phyloP scores from a whole-genome alignment of 768 basidiomycete genomes.

The Tremella mesenterica region DNA sequence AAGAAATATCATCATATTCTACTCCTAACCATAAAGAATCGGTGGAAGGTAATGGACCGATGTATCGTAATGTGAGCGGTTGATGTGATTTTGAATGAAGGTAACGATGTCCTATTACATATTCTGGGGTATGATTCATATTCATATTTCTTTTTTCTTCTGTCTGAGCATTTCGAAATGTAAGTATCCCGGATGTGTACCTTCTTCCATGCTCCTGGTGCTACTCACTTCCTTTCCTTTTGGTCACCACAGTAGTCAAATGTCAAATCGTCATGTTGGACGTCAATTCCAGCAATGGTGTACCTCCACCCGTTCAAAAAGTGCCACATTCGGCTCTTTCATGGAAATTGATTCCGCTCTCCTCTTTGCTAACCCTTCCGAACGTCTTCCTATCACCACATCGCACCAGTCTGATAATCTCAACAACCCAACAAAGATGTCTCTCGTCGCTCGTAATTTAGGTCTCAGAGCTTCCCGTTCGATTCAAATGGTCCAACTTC shows the following conservation, averaged over 20 bases:
- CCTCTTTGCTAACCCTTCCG: neutral
- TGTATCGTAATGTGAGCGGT: constrained; percentile 30
- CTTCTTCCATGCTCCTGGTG: too few species aligned
- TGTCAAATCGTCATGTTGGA: too few species aligned
- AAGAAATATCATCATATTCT: constrained; percentile 80
- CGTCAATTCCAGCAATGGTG: neutral
- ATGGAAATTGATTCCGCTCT: neutral
- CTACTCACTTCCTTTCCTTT: too few species aligned
- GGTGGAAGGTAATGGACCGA: constrained; percentile 20
- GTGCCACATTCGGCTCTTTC: neutral
- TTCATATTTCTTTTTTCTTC: neutral
- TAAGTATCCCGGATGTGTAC: neutral
- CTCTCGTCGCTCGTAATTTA: constrained; percentile 30
- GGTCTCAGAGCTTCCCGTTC: constrained; percentile 23
- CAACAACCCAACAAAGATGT: constrained; percentile 28
- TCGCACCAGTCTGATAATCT: neutral
- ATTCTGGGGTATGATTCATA: too few species aligned
- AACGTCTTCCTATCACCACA: neutral
- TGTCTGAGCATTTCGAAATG: neutral
- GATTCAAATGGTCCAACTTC: constrained; percentile 7
- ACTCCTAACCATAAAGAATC: constrained; percentile 71
- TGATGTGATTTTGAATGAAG: constrained; percentile 21
- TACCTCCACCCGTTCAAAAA: neutral
- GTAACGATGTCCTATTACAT: constrained; percentile 21
- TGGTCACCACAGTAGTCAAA: too few species aligned